These are phyloP conservation scores for Primulina tabacum DNA, from an alignment of 257 asterid species.

Conservation along the genomic window DNA sequence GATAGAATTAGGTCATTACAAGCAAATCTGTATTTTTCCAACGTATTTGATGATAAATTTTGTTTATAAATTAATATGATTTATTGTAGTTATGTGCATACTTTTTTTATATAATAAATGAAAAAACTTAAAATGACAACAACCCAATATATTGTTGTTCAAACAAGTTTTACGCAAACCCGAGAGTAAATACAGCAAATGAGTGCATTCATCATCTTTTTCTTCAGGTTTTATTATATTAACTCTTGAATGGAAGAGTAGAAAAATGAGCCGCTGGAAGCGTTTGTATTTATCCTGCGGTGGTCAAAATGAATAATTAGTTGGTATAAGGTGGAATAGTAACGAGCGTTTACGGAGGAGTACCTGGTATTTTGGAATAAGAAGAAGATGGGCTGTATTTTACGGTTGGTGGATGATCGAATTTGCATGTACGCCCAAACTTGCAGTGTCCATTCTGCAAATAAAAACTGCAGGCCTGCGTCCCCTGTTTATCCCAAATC, in stretches of 20 bases:
- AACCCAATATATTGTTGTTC: background rate
- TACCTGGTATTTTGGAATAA: slow-evolving; percentile 61
- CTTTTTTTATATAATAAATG: no score
- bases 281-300: background rate
- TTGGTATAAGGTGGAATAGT: background rate
- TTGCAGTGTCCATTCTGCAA: slow-evolving; percentile 78
- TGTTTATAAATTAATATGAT: no score
- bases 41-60: no score
- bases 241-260: background rate
- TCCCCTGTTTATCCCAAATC: slow-evolving; percentile 48
- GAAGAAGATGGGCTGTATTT: slow-evolving; percentile 48
- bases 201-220: background rate
- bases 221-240: background rate
- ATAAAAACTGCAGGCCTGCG: slow-evolving; percentile 80
- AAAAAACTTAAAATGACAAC: background rate
- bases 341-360: slow-evolving; percentile 21
- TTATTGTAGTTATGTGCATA: no score
- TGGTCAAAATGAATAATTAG: background rate
- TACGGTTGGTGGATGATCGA: slow-evolving; percentile 65
- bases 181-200: background rate
- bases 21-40: no score
- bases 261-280: background rate
- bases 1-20: no score
- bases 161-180: background rate
- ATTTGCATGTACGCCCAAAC: slow-evolving; percentile 73